Base-by-base conservation (phyloP, 1,284 basidiomycete genomes). In the Papiliotrema nemorosa region DNA sequence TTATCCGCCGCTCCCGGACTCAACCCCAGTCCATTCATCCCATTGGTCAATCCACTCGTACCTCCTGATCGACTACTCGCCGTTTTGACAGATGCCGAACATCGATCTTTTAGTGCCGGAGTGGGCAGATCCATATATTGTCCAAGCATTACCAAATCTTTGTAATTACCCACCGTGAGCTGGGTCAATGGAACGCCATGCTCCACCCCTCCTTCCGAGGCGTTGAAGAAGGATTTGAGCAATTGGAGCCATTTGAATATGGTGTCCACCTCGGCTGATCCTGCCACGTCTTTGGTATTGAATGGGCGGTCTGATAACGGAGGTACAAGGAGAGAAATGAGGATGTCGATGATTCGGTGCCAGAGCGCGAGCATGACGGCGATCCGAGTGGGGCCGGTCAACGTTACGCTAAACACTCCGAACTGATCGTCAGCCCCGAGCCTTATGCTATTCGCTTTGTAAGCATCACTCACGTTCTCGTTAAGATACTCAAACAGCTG, bases 221-320 rank as follows among this genome's bases (percentile, higher is more conserved):
- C 72, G 53, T 74, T 74, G 62, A 73, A 74, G 58, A 74, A 76
- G 1, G 57, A 47, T 51, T 73, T 74, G 38, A 74, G 54, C 18
- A 69, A 40, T 51, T 70, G 62, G 4, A 73, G 58, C 72, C 71
- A 74, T 49, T 72, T 73, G 68, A 72, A 74, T 12, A 76, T 63
- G 24, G 73, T 55, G 47, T 70, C 69, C 18, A 68, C 52, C 49
- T 76, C 70, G 18, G 48, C 57, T 0, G 60, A 42, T 0, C 57
- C 45, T 0, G 63, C 59, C 3, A 50, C 39, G 3, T 58, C 51
- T 5, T 39, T 48, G 9, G 29, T 7, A 1, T 45, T 49, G 36
- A 55, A 59, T 16, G 67, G 66, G 46, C 62, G 61, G 46, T 71
- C 67, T 3, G 66, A 67, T 3, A 74, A 60, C 0, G 72, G 72